Percentiles rank a stretch among this genome's conserved stretches.
Conservation (phyloP, 148 eudicot genomes). For the Diospyros lotus region DNA sequence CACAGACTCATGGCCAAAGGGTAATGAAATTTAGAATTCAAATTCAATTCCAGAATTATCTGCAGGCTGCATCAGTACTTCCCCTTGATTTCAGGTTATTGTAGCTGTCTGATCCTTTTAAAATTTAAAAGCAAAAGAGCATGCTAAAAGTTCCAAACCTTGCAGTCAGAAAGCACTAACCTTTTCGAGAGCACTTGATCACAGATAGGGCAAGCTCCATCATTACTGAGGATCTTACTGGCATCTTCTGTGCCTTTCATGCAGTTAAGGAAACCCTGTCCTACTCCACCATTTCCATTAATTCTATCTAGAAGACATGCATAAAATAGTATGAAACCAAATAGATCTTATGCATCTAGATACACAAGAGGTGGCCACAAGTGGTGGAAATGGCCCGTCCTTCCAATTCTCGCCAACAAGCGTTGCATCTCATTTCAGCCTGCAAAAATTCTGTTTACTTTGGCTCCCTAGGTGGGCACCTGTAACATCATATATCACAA, state of each 20-base stretch:
- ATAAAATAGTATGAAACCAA: background rate
- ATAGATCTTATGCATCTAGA: conserved; percentile 27
- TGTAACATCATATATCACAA: background rate
- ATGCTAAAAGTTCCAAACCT: background rate
- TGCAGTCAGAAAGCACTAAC: conserved; percentile 26
- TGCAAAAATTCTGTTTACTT: conserved; percentile 12
- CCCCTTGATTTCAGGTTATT: background rate
- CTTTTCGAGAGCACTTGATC: conserved; percentile 96
- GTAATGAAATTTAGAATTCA: background rate
- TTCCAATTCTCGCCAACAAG: conserved; percentile 97
- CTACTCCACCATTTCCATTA: background rate
- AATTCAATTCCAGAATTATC: background rate
- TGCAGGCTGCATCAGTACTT: conserved; percentile 5
- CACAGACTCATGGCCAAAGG: background rate
- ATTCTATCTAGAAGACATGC: background rate
- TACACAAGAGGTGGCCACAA: conserved; percentile 93
- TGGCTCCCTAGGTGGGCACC: conserved; percentile 11
- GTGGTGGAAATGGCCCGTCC: conserved; percentile 83
- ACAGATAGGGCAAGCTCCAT: conserved; percentile 90
- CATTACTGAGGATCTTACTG: conserved; percentile 67
- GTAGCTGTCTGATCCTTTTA: background rate
- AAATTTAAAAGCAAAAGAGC: background rate
- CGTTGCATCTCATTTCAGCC: conserved; percentile 90
- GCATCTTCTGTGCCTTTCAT: conserved; percentile 81
- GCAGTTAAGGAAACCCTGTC: conserved; percentile 37